Evolutionary conservation across 164 flowering plant species (phyloP).

Genomic region (Kingdonia uniflora): DNA sequence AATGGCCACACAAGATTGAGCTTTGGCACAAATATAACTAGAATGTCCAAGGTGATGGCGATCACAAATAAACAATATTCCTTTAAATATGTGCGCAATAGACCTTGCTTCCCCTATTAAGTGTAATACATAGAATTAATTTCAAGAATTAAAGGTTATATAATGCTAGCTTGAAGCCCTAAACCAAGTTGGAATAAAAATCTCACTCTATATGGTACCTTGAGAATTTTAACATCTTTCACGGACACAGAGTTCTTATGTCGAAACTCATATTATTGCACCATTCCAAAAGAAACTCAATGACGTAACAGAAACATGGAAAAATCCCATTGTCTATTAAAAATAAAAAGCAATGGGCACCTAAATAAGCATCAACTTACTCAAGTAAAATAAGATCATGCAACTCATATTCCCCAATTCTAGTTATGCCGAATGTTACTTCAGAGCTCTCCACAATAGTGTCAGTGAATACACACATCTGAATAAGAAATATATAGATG

Average conservation of each 20-base stretch:
- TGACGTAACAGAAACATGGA: background rate
- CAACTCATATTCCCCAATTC: slow-evolving; percentile 88
- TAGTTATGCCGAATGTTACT: slow-evolving; percentile 63
- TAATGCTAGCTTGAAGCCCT: background rate
- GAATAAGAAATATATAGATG: too few species aligned
- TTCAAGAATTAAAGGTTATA: background rate
- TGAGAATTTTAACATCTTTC: slow-evolving; percentile 89
- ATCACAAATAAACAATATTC: slow-evolving; percentile 74
- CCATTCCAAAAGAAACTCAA: slow-evolving; percentile 5
- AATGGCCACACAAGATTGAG: slow-evolving; percentile 64
- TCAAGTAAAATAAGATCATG: slow-evolving; percentile 91
- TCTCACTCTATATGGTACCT: slow-evolving; percentile 75
- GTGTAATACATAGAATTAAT: background rate
- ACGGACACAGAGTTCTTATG: slow-evolving; percentile 50
- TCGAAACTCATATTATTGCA: slow-evolving; percentile 76
- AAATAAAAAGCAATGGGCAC: background rate
- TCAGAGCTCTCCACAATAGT: slow-evolving; percentile 96
- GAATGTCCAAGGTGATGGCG: slow-evolving; percentile 98
- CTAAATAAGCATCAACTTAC: slow-evolving; percentile 34
- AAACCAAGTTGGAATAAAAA: background rate
- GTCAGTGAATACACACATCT: slow-evolving; percentile 93
- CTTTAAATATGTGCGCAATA: slow-evolving; percentile 79
- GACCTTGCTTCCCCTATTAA: slow-evolving; percentile 90
- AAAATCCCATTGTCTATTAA: background rate
- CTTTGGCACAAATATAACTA: slow-evolving; percentile 89